phyloP scores from a whole-genome alignment of 768 basidiomycete species.

The Leucocoprinus sp. region DNA sequence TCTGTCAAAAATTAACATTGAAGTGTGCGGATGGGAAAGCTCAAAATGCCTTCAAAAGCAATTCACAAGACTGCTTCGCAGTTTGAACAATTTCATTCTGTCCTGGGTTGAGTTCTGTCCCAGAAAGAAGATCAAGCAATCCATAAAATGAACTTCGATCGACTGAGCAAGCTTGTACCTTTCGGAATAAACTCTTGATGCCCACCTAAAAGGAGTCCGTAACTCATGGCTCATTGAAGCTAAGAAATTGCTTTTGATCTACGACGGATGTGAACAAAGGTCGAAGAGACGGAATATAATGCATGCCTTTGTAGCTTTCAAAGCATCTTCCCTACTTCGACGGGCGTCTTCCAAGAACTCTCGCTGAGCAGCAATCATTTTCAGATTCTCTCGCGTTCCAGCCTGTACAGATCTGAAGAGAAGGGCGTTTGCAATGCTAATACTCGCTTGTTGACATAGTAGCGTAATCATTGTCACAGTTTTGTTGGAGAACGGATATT shows the following conservation, averaged over 20 bases:
- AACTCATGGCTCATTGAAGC: conserved; percentile 76
- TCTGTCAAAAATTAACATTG: conserved; percentile 29
- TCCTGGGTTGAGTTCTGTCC: conserved; percentile 59
- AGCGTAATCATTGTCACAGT: conserved; percentile 54
- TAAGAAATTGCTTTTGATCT: conserved; percentile 72
- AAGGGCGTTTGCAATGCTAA: conserved; percentile 68
- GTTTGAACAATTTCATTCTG: conserved; percentile 77
- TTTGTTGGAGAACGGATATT: conserved; percentile 54
- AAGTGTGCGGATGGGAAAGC: neutral
- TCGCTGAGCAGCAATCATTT: conserved; percentile 67
- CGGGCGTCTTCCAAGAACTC: conserved; percentile 65
- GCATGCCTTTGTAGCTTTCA: conserved; percentile 62
- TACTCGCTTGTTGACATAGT: conserved; percentile 67
- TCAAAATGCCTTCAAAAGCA: conserved; percentile 49
- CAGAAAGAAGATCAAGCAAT: conserved; percentile 62
- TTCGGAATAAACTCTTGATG: neutral
- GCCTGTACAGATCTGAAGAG: conserved; percentile 68
- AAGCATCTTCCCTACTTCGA: conserved; percentile 61
- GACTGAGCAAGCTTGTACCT: neutral
- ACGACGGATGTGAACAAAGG: neutral
- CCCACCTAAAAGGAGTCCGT: conserved; percentile 68
- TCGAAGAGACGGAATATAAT: neutral
- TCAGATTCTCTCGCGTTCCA: conserved; percentile 65
- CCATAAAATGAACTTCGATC: conserved; percentile 62
- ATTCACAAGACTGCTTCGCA: conserved; percentile 70